These are phyloP conservation scores for Leishmania tarentolae DNA, from an alignment of 208 protist genomes.

Conservation along the genomic window DNA sequence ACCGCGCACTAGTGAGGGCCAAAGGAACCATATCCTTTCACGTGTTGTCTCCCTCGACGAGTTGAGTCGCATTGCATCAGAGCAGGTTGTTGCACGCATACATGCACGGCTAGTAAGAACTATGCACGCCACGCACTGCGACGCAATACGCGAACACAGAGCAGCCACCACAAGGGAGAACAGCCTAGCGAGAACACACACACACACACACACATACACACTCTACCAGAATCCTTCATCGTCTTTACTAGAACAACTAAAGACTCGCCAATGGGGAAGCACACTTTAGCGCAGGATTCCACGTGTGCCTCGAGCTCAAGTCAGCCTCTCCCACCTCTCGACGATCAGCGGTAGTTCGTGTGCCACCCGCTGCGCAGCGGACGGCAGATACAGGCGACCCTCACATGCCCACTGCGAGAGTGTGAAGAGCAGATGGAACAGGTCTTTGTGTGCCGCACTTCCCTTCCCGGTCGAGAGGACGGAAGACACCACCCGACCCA, in stretches of 20 bases:
- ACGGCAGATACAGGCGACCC: conserved; percentile 21
- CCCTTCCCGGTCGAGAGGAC: conserved; percentile 23
- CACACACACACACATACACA: too few relatives aligned
- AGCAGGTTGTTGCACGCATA: background rate
- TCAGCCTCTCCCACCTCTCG: conserved; percentile 22
- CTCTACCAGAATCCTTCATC: background rate
- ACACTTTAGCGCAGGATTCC: background rate
- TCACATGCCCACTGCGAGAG: conserved; percentile 57
- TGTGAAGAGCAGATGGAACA: conserved; percentile 55
- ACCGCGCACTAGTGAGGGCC: background rate
- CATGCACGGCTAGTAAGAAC: background rate
- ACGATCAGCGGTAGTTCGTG: conserved; percentile 53
- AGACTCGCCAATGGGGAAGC: background rate
- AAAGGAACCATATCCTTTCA: background rate
- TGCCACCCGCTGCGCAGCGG: conserved; percentile 30
- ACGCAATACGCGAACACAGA: background rate
- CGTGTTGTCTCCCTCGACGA: background rate
- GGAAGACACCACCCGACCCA: conserved; percentile 31
- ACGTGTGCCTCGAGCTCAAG: background rate
- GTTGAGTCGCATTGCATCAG: background rate
- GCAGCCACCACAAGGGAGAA: background rate
- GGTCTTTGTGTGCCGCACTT: conserved; percentile 28
- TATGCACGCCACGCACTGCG: background rate
- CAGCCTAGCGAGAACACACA: too few relatives aligned
- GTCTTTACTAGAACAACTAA: background rate